Evolutionary conservation across 805 yeast genomes (phyloP), one percentile per base, ranked within the genome.

Genomic region (Cyberlindnera suaveolens): DNA sequence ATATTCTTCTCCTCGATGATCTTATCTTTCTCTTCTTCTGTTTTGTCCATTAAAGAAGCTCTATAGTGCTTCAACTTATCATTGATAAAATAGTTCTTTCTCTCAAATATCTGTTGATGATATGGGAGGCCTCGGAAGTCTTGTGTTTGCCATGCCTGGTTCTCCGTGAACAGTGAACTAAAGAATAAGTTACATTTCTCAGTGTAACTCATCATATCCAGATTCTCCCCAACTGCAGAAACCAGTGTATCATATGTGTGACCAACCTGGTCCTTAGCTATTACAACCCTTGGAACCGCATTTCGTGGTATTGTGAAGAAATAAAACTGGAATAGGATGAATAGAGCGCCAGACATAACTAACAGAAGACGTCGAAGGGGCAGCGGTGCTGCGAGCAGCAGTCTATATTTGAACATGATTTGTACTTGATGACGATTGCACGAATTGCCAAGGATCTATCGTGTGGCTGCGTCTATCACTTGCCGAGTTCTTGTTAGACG

Each of bases 151-250:
- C 64, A 59, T 1, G 32, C n/a, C 2, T 50, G 45, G 19, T 56
- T 51, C 18, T 29, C 16, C n/a, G 43, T 37, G 32, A 56, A 41
- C 14, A 64, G 48, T 33, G 51, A 52, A 16, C 52, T 46, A 43
- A 65, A 65, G 50, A 63, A 65, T 2, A 54, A 37, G 20, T 53
- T 42, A 34, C 69, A 65, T 35, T 57, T 55, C 15, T 61, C 59
- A 14, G 51, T 19, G 33, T 49, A 51, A 7, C 20, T 33, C 37
- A 32, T 19, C 31, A n/a, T n/a, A 8, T 16, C 36, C 11, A 33
- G 6, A 18, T 27, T 13, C 16, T 31, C 35, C 8, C 40, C 40
- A 7, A 14, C 6, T n/a, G 30, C 16, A 3, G 33, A 13, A 13
- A 38, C 14, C 9, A 38, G 17, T 14, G 15, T n/a, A 5, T 15